Evolutionary conservation across 441 rosid genomes (phyloP), one percentile per base, ranked within the genome.

Genomic region (Populus hybrid): DNA sequence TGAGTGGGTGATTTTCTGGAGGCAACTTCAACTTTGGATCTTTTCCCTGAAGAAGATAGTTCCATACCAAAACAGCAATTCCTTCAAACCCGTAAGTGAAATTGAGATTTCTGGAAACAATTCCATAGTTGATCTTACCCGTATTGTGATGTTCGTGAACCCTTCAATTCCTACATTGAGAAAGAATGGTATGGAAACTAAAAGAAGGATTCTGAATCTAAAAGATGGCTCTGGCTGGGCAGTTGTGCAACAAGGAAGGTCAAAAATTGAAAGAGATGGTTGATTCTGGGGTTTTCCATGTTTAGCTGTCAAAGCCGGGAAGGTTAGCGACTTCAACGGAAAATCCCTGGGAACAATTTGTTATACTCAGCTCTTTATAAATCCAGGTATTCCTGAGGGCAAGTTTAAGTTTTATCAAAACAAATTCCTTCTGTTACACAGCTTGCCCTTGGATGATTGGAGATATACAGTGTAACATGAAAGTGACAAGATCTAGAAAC

Each of bases 361-460:
- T 73, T 87, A 93, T 61, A 81, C 89, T 4, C 99, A 93, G 85
- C 95, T 95, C 36, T 90, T 93, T 57, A 90, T 93, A 72, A 85
- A 91, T 86, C 97, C 91, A 72, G 95, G 90, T 79, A 84, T 91
- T 79, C 92, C 92, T 8, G 95, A 93, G 84, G 95, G 28, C 28
- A 26, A 26, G 28, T 23, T 23, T 23, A 38, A 86, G 89, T 61
- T 95, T 90, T 82, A 81, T 95, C 70, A 93, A 90, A 79, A 85
- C 93, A 36, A 97, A 93, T 83, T 81, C 79, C 71, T 95, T 92
- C 88, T 91, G 95, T 79, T 93, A 92, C 83, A 90, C 97, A 67
- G 97, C 97, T 78, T 92, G 99, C 85, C 95, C 99, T 0, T 69
- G 91, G 84, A 93, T 88, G 92, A 86, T 90, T n/a, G 99, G 99